Conservation (phyloP, 1,284 basidiomycete species). For the Exobasidium rhododendri region DNA sequence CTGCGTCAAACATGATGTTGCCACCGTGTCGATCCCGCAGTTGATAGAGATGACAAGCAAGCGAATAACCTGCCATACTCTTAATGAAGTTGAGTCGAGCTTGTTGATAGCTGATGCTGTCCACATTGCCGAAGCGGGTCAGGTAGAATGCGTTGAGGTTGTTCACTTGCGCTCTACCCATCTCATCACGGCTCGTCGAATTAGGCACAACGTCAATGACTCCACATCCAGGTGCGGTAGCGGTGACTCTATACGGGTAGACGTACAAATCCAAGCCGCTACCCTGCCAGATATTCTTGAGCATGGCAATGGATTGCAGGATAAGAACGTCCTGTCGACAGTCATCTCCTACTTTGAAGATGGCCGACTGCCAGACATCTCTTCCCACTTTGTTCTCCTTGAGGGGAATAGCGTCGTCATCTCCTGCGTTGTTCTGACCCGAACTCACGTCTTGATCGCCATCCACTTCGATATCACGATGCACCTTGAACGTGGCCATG, state of each 20-base stretch:
- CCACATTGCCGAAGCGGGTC: slow-evolving; percentile 86
- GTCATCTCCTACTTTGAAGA: slow-evolving; percentile 99
- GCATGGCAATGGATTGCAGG: slow-evolving; percentile 96
- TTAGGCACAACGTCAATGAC: slow-evolving; percentile 99
- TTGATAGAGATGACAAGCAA: slow-evolving; percentile 96
- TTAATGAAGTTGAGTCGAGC: slow-evolving; percentile 96
- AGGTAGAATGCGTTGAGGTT: slow-evolving; percentile 91
- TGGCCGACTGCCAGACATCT: slow-evolving; percentile 92
- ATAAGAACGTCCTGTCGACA: slow-evolving; percentile 97
- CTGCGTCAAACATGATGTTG: slow-evolving; percentile 98
- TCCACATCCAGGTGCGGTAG: slow-evolving; percentile 95
- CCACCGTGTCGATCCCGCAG: slow-evolving; percentile 98
- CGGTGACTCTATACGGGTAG: slow-evolving; percentile 94
- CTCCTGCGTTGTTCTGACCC: slow-evolving; percentile 55
- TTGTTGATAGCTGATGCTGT: slow-evolving; percentile 83
- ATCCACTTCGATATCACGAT: slow-evolving; percentile 30
- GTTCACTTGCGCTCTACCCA: slow-evolving; percentile 98
- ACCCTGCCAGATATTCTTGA: slow-evolving; percentile 90
- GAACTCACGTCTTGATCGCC: slow-evolving; percentile 13
- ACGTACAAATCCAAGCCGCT: slow-evolving; percentile 88
- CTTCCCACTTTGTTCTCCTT: slow-evolving; percentile 24
- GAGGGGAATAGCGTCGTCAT: slow-evolving; percentile 18
- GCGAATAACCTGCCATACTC: slow-evolving; percentile 98
- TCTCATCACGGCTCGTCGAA: slow-evolving; percentile 95
- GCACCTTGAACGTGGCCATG: slow-evolving; percentile 99